phyloP scores from a whole-genome alignment of 2,329 filamentous ascomycete genomes.

The Bipolaris zeicola region DNA sequence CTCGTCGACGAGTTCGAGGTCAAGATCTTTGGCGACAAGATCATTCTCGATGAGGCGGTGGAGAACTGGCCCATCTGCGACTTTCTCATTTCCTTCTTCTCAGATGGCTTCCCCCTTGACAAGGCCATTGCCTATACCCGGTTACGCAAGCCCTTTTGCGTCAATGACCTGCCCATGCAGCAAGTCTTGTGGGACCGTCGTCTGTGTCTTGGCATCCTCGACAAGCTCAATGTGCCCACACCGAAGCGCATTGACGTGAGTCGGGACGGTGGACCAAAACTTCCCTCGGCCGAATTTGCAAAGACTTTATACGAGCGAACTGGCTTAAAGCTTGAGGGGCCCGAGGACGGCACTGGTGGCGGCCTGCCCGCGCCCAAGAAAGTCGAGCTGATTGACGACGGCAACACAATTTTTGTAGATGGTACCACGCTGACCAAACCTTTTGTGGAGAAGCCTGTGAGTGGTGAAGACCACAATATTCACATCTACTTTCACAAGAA shows the following conservation, averaged over 20 bases:
- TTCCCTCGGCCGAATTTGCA: constrained; percentile 79
- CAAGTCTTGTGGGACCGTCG: constrained; percentile 95
- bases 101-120: constrained; percentile 93
- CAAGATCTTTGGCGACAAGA: constrained; percentile 97
- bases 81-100: constrained; percentile 98
- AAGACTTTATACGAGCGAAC: constrained; percentile 81
- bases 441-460: constrained; percentile 98
- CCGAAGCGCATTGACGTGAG: constrained; percentile 89
- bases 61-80: constrained; percentile 97
- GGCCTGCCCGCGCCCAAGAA: constrained; percentile 63
- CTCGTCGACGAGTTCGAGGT: constrained; percentile 95
- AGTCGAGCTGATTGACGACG: constrained; percentile 87
- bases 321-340: constrained; percentile 74
- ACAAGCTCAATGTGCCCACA: constrained; percentile 87
- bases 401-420: constrained; percentile 86
- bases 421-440: constrained; percentile 83
- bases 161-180: constrained; percentile 97
- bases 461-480: constrained; percentile 97
- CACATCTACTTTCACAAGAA: constrained; percentile 94
- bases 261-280: constrained; percentile 83
- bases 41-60: constrained; percentile 94
- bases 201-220: constrained; percentile 83
- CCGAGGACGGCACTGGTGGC: constrained; percentile 69
- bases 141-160: constrained; percentile 91
- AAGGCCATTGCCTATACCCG: constrained; percentile 97